Conservation (phyloP, 2,329 filamentous ascomycete species). For the Lasiodiplodia sp. region DNA sequence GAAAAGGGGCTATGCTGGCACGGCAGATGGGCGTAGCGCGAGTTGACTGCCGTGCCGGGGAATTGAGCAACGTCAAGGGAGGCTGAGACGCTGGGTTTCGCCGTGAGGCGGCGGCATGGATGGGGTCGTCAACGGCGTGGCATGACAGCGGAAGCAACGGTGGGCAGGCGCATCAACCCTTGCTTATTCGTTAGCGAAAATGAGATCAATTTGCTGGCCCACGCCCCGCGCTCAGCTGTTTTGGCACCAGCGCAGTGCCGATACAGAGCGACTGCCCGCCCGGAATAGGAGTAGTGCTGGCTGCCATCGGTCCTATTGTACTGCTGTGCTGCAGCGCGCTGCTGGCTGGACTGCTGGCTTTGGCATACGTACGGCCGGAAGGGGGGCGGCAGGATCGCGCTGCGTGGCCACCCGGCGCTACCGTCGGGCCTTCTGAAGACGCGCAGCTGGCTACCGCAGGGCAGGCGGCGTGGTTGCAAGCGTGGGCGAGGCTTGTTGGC, state of each 20-base stretch:
- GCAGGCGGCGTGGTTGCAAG: conserved; percentile 1
- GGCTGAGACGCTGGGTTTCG: conserved; percentile 28
- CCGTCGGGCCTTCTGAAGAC: conserved; percentile 15
- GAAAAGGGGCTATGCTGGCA: conserved; percentile 20
- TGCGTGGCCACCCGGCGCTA: conserved; percentile 21
- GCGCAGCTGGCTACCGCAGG: conserved; percentile 6
- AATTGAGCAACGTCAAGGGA: conserved; percentile 5
- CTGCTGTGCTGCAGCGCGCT: not conserved
- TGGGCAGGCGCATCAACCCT: not conserved
- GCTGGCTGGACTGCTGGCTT: not conserved
- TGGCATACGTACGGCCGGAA: conserved; percentile 10
- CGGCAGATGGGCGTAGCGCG: conserved; percentile 18
- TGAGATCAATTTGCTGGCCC: conserved; percentile 15
- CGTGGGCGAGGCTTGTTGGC: not conserved
- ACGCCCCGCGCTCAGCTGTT: conserved; percentile 4
- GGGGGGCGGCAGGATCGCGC: conserved; percentile 3
- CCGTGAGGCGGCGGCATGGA: conserved; percentile 22
- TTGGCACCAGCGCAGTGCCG: not conserved
- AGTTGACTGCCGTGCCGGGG: conserved; percentile 21
- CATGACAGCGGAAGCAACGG: conserved; percentile 25
- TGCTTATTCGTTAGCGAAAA: conserved; percentile 16
- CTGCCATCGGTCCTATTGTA: conserved; percentile 18
- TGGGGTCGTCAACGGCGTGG: conserved; percentile 16
- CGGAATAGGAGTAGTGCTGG: conserved; percentile 16
- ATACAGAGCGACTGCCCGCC: not conserved